Evolutionary conservation across 2,329 filamentous ascomycete genomes (phyloP).

Genomic region (Fusarium multiceps): DNA sequence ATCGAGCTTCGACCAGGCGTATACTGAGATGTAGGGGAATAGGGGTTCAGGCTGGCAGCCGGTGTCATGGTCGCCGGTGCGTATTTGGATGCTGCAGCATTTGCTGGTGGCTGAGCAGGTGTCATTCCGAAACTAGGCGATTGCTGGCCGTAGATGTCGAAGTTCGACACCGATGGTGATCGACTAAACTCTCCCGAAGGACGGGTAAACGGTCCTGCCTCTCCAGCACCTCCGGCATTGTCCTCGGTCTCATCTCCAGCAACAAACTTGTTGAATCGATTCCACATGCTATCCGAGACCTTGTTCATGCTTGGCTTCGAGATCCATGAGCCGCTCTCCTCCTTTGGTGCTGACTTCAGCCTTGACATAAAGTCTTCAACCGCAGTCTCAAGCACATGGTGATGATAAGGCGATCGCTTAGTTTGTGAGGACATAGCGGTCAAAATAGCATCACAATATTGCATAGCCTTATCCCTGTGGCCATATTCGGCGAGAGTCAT

Average conservation of each 20-base stretch:
- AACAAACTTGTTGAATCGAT: slow-evolving; percentile 96
- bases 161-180: slow-evolving; percentile 74
- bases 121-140: slow-evolving; percentile 49
- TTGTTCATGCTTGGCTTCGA: slow-evolving; percentile 96
- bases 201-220: slow-evolving; percentile 83
- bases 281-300: slow-evolving; percentile 90
- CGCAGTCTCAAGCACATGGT: slow-evolving; percentile 76
- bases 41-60: slow-evolving; percentile 41
- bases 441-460: slow-evolving; percentile 89
- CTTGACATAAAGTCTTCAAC: slow-evolving; percentile 87
- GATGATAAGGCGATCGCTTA: slow-evolving; percentile 87
- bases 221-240: slow-evolving; percentile 71
- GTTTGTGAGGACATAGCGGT: slow-evolving; percentile 82
- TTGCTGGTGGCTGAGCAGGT: slow-evolving; percentile 50
- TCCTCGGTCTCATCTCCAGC: slow-evolving; percentile 91
- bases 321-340: slow-evolving; percentile 87
- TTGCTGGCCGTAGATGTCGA: slow-evolving; percentile 78
- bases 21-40: slow-evolving; percentile 61
- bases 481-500: slow-evolving; percentile 86
- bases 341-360: slow-evolving; percentile 85
- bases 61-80: slow-evolving; percentile 45
- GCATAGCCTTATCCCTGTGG: slow-evolving; percentile 81
- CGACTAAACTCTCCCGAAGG: slow-evolving; percentile 80
- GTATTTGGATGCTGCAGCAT: slow-evolving; percentile 55
- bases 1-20: slow-evolving; percentile 53